Percentiles rank a stretch among this genome's conserved stretches.
Conservation (phyloP, 2,329 filamentous ascomycete species). For the Fusarium nelsonii region DNA sequence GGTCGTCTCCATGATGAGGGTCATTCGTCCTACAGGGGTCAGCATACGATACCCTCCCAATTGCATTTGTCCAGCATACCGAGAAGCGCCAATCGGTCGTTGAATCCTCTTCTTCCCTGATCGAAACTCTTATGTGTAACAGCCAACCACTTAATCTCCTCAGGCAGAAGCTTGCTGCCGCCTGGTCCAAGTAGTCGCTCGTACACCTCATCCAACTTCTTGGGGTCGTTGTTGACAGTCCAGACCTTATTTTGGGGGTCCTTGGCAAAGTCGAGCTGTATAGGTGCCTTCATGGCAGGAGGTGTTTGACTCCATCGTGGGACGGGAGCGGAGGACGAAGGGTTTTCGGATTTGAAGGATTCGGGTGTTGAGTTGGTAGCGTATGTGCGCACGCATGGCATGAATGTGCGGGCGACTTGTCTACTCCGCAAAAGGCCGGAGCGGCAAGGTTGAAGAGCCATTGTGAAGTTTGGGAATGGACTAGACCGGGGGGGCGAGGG, state of each 20-base stretch:
- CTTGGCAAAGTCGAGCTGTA: slow-evolving; percentile 71
- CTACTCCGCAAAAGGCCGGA: slow-evolving; percentile 47
- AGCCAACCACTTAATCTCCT: slow-evolving; percentile 96
- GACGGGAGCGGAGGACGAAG: slow-evolving; percentile 25
- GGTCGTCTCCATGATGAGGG: slow-evolving; percentile 56
- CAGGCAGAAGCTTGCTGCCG: slow-evolving; percentile 80
- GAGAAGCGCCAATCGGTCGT: slow-evolving; percentile 90
- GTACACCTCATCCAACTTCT: slow-evolving; percentile 82
- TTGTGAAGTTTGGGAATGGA: slow-evolving; percentile 38
- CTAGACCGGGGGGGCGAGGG: not conserved
- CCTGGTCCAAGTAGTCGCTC: slow-evolving; percentile 78
- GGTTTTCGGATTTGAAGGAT: slow-evolving; percentile 43
- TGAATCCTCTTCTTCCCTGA: slow-evolving; percentile 92
- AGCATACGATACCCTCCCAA: slow-evolving; percentile 14
- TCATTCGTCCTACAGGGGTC: slow-evolving; percentile 51
- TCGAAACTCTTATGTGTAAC: slow-evolving; percentile 99
- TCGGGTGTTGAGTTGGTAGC: slow-evolving; percentile 48
- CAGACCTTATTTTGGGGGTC: slow-evolving; percentile 67
- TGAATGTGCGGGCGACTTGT: slow-evolving; percentile 40
- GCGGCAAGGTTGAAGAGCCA: slow-evolving; percentile 54
- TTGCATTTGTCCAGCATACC: slow-evolving; percentile 64
- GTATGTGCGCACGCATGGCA: slow-evolving; percentile 49
- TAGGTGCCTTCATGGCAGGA: slow-evolving; percentile 75
- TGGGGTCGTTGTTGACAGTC: slow-evolving; percentile 80
- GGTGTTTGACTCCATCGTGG: slow-evolving; percentile 81